Base-by-base conservation (phyloP, 495 filamentous ascomycete genomes). In the Aspergillus homomorphus region DNA sequence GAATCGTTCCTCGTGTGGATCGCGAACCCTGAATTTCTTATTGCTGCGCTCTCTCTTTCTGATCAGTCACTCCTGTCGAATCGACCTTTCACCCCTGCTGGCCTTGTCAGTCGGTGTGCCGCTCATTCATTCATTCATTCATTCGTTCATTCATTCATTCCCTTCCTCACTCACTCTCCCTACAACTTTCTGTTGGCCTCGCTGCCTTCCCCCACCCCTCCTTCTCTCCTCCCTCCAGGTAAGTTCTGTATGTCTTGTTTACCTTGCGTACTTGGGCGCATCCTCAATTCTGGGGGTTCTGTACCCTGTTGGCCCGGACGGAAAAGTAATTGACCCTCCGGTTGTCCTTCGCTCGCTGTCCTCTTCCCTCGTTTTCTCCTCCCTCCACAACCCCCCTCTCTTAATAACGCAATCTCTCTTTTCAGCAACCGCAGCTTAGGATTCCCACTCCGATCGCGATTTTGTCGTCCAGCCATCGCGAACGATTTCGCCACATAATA, bases 11-110 rank as follows among this genome's bases (percentile, higher is more conserved):
- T 59, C 62, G 56, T 66, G 63, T 62, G 63, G 63, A 66, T 66
- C 63, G 56, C 59, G 57, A 60, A 61, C 57, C 56, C 64, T 59
- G 58, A 57, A 57, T 54, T 66, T 62, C 60, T 62, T 58, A 45
- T 57, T 65, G 52, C 45, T 50, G 23, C 18, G 48, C 16, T 26
- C 24, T 33, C 58, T 48, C 28, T 33, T 23, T 60, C 30, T 12
- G 48, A 42, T 41, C 56, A 48, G 38, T 33, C 33, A 43, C 55
- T 7, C n/a, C 20, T n/a, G 41, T 45, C 41, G 33, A 30, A 18
- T 19, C 30, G 24, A n/a, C 22, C 21, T 30, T 26, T 51, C 46
- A 28, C 24, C 48, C 48, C 48, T 51, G 24, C 23, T 51, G 48
- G 21, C 18, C 21, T 43, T 38, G 6, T 38, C 33, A 38, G 33